Percentiles rank a stretch among this genome's conserved stretches.
phyloP scores from a whole-genome alignment of 345 rosid species.

The Punica granatum region DNA sequence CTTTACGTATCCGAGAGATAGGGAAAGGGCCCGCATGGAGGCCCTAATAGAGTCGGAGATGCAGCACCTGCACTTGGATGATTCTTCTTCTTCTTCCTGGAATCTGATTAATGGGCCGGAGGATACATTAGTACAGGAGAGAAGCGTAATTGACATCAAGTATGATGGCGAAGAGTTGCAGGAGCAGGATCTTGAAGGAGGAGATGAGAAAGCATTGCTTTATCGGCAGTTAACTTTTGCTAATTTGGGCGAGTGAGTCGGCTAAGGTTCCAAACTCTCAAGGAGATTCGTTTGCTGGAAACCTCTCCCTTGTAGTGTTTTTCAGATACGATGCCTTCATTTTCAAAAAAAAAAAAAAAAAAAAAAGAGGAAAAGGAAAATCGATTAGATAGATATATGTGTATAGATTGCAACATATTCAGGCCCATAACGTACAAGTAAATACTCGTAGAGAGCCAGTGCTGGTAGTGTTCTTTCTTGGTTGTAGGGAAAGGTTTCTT shows the following conservation, averaged over 20 bases:
- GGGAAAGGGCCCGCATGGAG: constrained; percentile 71
- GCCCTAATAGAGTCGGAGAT: constrained; percentile 70
- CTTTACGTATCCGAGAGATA: constrained; percentile 66
- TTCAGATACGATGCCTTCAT: neutral
- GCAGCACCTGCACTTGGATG: constrained; percentile 29
- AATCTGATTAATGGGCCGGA: constrained; percentile 13
- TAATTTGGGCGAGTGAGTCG: constrained; percentile 18
- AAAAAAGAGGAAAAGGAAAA: too few relatives aligned
- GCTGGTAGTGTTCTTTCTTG: neutral
- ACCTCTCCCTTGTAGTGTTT: neutral
- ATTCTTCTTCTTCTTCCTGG: constrained; percentile 14
- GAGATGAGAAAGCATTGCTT: constrained; percentile 30
- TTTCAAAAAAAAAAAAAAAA: neutral
- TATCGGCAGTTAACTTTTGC: constrained; percentile 32
- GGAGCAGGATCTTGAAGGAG: constrained; percentile 23
- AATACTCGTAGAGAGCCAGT: neutral
- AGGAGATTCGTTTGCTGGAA: neutral
- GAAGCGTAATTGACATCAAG: constrained; percentile 24
- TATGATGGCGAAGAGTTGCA: constrained; percentile 21
- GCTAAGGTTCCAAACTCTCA: neutral
- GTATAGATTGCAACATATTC: too few relatives aligned
- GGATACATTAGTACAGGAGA: constrained; percentile 15
- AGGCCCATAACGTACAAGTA: neutral
- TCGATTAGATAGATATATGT: too few relatives aligned
- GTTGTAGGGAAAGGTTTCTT: too few relatives aligned